phyloP scores from a whole-genome alignment of 495 filamentous ascomycete species.

The Letharia columbiana region DNA sequence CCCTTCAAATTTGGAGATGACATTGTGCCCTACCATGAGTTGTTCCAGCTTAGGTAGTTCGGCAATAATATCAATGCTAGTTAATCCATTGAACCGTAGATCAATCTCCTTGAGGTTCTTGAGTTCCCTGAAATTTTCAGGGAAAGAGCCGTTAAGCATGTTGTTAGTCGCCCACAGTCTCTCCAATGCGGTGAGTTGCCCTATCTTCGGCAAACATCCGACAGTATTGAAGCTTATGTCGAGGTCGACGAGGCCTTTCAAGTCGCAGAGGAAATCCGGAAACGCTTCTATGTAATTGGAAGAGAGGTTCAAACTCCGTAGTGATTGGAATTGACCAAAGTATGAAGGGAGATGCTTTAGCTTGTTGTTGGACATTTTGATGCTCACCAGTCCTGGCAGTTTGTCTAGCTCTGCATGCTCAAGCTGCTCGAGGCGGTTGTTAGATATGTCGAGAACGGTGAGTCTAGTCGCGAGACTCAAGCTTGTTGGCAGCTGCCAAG shows the following conservation, averaged over 20 bases:
- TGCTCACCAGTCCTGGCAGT: constrained; percentile 67
- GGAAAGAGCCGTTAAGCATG: constrained; percentile 63
- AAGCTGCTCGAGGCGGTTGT: constrained; percentile 81
- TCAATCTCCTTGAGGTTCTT: constrained; percentile 82
- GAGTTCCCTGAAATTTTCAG: constrained; percentile 58
- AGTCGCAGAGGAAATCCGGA: constrained; percentile 70
- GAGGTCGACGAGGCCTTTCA: constrained; percentile 80
- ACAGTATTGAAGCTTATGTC: constrained; percentile 97
- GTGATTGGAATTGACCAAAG: constrained; percentile 64
- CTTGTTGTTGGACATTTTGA: constrained; percentile 90
- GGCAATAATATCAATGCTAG: constrained; percentile 74
- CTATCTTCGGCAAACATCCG: constrained; percentile 64
- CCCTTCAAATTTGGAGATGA: constrained; percentile 76
- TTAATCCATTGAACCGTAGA: constrained; percentile 82
- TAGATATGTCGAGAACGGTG: constrained; percentile 87
- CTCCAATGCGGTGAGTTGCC: constrained; percentile 67
- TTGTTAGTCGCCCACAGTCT: constrained; percentile 95
- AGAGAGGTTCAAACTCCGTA: constrained; percentile 80
- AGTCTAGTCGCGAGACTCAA: constrained; percentile 72
- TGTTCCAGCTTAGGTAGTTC: constrained; percentile 79
- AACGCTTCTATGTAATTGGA: constrained; percentile 86
- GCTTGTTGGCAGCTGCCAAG: constrained; percentile 74
- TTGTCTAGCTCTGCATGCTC: constrained; percentile 71
- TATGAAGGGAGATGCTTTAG: constrained; percentile 67
- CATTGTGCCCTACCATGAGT: constrained; percentile 82